Base-by-base conservation (phyloP, 371 early-diverging fungal species). In the Choanephora cucurbitarum region DNA sequence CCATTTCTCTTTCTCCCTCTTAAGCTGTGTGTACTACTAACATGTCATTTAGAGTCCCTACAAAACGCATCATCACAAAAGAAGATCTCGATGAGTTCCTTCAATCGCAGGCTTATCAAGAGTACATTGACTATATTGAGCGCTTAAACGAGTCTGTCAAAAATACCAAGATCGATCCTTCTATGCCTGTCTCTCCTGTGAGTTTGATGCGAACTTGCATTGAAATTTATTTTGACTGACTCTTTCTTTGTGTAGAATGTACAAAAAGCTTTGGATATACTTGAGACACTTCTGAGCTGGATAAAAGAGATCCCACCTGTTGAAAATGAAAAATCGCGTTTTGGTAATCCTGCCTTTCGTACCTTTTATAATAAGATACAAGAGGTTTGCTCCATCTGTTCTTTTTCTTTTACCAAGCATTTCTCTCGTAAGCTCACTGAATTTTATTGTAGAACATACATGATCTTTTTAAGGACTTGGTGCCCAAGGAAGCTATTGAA, bases 301-400 rank as follows among this genome's bases (percentile, higher is more conserved):
- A 80, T 87, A 31, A 75, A 81, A 37, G 85, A 86, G 14, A 88
- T 90, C 6, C 90, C 89, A 39, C 92, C 95, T 11, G 81, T 87
- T 5, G 84, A 88, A 54, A 85, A 89, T 23, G 83, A 85, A 23
- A 85, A 88, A 59, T 86, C 86, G 55, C 86, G 96, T 4, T 97
- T 95, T 57, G 96, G 96, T 33, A 97, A 95, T 77, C 91, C 89
- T 18, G 90, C 96, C 5, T 97, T 96, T 73, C 83, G 87, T 28
- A 81, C 78, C 31, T 95, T 91, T 73, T 86, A 87, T 64, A 87
- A 90, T 58, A 80, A 73, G 53, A 75, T 91, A 8, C 64, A 73
- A 44, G 53, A 81, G 55, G 85, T 90, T 71, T 70, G 61, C 39
- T 41, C 19, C 58, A 59, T 57, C 52, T 40, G 28, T 46, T 40